Percentiles rank a stretch among this genome's conserved stretches.
phyloP scores from a whole-genome alignment of 305 asterid species.

The Striga hermonthica region DNA sequence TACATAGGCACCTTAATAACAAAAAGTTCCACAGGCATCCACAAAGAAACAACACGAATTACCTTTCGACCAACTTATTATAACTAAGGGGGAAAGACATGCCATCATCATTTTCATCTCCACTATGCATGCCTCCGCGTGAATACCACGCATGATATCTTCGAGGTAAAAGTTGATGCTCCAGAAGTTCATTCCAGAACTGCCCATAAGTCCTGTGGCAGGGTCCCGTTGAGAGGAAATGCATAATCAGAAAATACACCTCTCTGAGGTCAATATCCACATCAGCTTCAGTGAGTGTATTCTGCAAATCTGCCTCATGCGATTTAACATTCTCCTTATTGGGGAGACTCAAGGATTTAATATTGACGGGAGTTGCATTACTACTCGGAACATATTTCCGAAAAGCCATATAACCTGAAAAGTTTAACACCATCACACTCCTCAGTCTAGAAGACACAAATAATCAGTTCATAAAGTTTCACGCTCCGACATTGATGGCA shows the following conservation, averaged over 20 bases:
- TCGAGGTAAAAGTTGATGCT: conserved; percentile 95
- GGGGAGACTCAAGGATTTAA: conserved; percentile 64
- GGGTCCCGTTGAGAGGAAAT: conserved; percentile 94
- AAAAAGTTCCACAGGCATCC: neutral
- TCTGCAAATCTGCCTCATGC: conserved; percentile 49
- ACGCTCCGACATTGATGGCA: neutral
- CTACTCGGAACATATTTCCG: conserved; percentile 62
- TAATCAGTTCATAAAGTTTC: neutral
- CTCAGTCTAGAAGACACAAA: conserved; percentile 16
- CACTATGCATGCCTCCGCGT: conserved; percentile 64
- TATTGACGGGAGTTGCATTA: conserved; percentile 53
- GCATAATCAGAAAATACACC: conserved; percentile 91
- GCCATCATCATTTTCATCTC: conserved; percentile 93
- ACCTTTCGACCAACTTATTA: conserved; percentile 82
- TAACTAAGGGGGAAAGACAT: conserved; percentile 82
- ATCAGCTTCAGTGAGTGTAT: conserved; percentile 51
- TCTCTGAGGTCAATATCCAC: conserved; percentile 82
- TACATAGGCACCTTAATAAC: neutral
- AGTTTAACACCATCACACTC: conserved; percentile 8
- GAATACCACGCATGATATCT: conserved; percentile 99
- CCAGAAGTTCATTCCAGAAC: conserved; percentile 95
- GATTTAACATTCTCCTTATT: conserved; percentile 64
- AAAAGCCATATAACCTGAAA: conserved; percentile 80
- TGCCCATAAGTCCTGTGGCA: conserved; percentile 91
- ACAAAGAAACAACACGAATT: conserved; percentile 20